Percentiles rank a stretch among this genome's conserved stretches.
Conservation (phyloP, 2,329 filamentous ascomycete species). For the Mycocentrospora acerina region DNA sequence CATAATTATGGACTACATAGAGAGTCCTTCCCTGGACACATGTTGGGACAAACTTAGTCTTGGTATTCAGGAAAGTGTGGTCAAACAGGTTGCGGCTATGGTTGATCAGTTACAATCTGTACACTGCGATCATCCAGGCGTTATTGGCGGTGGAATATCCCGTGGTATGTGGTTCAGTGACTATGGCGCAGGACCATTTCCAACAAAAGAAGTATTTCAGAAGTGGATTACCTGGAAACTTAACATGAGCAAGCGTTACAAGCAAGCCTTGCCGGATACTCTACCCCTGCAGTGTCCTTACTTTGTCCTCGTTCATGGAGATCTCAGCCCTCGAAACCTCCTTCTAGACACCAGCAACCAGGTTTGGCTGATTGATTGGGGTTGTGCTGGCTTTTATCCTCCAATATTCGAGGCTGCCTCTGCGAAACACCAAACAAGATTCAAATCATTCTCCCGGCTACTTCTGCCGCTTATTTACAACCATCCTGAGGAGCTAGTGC, state of each 20-base stretch:
- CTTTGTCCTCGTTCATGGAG: conserved; percentile 10
- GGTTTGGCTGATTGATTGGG: conserved; percentile 13
- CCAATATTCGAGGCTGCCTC: conserved; percentile 11
- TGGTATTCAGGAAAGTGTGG: conserved; percentile 3
- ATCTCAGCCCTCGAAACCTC: conserved; percentile 10
- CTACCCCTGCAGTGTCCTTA: conserved; percentile 4
- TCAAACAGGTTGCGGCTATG: conserved; percentile 7
- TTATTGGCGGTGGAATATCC: conserved; percentile 7
- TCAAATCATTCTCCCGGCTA: conserved; percentile 5
- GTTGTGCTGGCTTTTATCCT: conserved; percentile 9
- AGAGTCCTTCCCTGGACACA: conserved; percentile 7
- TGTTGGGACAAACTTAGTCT: conserved; percentile 8
- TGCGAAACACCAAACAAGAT: conserved; percentile 7
- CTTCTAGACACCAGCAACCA: conserved; percentile 6
- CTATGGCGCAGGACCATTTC: conserved; percentile 8
- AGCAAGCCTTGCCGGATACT: conserved; percentile 1
- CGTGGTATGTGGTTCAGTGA: conserved; percentile 6
- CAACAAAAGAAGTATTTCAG: conserved; percentile 5
- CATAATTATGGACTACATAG: conserved; percentile 13
- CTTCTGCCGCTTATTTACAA: conserved; percentile 10
- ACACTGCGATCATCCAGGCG: conserved; percentile 5
- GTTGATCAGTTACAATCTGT: conserved; percentile 9
- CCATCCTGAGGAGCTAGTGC: conserved; percentile 3
- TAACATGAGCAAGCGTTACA: conserved; percentile 5
- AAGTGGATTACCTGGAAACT: conserved; percentile 10